phyloP scores from a whole-genome alignment of 176 grass and related monocot species.

The Eragrostis nindensis region DNA sequence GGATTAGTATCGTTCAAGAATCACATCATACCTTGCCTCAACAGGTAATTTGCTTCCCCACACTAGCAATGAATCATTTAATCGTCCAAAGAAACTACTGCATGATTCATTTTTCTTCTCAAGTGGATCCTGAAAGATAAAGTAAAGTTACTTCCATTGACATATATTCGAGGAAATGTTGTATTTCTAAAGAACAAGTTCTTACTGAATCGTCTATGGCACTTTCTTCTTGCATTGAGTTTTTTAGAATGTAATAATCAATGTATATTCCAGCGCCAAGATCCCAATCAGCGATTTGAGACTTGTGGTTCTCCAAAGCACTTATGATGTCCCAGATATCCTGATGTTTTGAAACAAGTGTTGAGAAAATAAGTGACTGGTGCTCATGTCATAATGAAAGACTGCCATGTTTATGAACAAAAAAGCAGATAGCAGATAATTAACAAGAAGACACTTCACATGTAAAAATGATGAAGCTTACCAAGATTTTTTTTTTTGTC shows the following conservation, averaged over 20 bases:
- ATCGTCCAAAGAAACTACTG: constrained; percentile 64
- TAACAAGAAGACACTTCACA: constrained; percentile 11
- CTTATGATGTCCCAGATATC: constrained; percentile 87
- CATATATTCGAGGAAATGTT: constrained; percentile 19
- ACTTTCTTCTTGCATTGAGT: constrained; percentile 69
- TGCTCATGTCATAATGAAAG: constrained; percentile 1
- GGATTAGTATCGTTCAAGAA: constrained; percentile 5
- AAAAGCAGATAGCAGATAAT: background rate
- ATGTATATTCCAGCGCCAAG: constrained; percentile 87
- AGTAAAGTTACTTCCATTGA: constrained; percentile 10
- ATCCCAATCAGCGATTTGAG: constrained; percentile 95
- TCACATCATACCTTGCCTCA: constrained; percentile 69
- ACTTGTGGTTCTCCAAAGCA: constrained; percentile 75
- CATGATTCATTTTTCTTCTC: constrained; percentile 74
- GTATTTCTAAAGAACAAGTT: background rate
- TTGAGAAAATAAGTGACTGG: background rate
- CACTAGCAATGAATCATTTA: constrained; percentile 80
- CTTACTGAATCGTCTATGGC: constrained; percentile 68
- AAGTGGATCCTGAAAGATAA: constrained; percentile 65
- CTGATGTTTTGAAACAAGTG: constrained; percentile 53
- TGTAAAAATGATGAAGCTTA: constrained; percentile 5
- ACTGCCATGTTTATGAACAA: constrained; percentile 1
- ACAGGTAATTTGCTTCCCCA: constrained; percentile 89
- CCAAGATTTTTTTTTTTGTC: background rate
- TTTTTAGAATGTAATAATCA: constrained; percentile 73